Evolutionary conservation across 2,329 filamentous ascomycete species (phyloP), one percentile per base, ranked within the genome.

Genomic region (Teratosphaeria zuluensis): DNA sequence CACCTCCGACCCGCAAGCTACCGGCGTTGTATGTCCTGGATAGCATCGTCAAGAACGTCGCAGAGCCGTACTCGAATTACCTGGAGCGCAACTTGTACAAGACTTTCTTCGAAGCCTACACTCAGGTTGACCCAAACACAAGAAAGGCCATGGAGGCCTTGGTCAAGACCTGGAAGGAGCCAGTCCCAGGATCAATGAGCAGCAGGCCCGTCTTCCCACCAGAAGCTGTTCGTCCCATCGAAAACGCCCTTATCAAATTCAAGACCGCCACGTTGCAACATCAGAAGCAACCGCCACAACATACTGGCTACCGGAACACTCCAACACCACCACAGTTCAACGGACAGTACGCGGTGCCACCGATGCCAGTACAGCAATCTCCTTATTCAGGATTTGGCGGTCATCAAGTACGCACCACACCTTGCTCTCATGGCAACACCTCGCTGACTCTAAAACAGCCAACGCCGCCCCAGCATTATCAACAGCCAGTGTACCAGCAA

Each of bases 31-130:
- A 97, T 76, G 90, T 99, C 64, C 86, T 99, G 70, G 94, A 99
- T 76, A 97, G 92, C 16, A 92, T 99, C 62, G 92, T 95, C 71
- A 99, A 99, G 76, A 97, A 99, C 78, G 91, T 99, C 62, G 94
- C 94, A 61, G 96, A 92, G 0, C 94, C 94, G 7, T 99, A 99
- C 75, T 97, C 92, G 0, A 81, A 97, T 12, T 97, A 96, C 73
- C 88, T 99, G 64, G 90, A 92, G 56, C 87, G 90, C 48, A 92
- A 92, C 69, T 83, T 99, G 46, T 97, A 92, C 75, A 84, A 87
- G 66, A 97, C 90, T 4, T 99, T 96, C 72, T 96, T 97, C 91
- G 90, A 95, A 68, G 89, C 94, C 42, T 99, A 97, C 72, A 89
- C 88, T 3, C 83, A 95, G 61, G 92, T 97, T 62, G 91, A 96